These are phyloP conservation scores for Termitomyces sp. DNA, from an alignment of 768 basidiomycete species.

Conservation along the genomic window DNA sequence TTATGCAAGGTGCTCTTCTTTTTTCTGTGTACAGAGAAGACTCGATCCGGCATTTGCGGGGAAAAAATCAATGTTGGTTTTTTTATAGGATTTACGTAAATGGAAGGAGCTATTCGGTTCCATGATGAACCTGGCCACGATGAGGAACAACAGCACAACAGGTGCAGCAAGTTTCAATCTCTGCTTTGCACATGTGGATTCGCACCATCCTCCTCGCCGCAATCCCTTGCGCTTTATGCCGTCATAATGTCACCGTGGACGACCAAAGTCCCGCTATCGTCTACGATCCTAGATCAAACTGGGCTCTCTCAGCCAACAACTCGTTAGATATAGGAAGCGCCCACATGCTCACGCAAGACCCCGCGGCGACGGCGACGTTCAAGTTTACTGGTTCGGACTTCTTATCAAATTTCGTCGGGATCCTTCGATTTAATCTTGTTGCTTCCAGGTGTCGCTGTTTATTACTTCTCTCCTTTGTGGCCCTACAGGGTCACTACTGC, in stretches of 20 bases:
- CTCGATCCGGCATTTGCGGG: not conserved
- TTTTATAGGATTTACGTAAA: conserved; percentile 3
- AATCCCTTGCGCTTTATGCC: conserved; percentile 13
- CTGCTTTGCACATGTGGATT: conserved; percentile 12
- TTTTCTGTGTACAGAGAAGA: not conserved
- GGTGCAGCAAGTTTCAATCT: not conserved
- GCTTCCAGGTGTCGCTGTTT: conserved; percentile 34
- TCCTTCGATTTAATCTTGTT: not conserved
- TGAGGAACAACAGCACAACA: not conserved
- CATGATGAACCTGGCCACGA: not conserved
- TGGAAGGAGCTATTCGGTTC: conserved; percentile 3
- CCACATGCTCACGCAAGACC: conserved; percentile 20
- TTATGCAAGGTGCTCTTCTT: not conserved
- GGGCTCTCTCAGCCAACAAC: conserved; percentile 23
- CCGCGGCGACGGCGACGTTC: conserved; percentile 31
- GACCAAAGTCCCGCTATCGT: conserved; percentile 24
- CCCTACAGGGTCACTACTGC: conserved; percentile 38
- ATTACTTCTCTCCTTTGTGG: conserved; percentile 39
- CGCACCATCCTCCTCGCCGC: conserved; percentile 9
- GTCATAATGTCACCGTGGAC: conserved; percentile 27
- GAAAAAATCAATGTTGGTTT: not conserved
- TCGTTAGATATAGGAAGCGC: conserved; percentile 26
- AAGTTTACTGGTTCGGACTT: conserved; percentile 32
- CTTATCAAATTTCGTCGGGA: not conserved
- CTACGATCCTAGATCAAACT: conserved; percentile 25